Base-by-base conservation (phyloP, 1,284 basidiomycete species). In the Sanghuangporus weigelae region DNA sequence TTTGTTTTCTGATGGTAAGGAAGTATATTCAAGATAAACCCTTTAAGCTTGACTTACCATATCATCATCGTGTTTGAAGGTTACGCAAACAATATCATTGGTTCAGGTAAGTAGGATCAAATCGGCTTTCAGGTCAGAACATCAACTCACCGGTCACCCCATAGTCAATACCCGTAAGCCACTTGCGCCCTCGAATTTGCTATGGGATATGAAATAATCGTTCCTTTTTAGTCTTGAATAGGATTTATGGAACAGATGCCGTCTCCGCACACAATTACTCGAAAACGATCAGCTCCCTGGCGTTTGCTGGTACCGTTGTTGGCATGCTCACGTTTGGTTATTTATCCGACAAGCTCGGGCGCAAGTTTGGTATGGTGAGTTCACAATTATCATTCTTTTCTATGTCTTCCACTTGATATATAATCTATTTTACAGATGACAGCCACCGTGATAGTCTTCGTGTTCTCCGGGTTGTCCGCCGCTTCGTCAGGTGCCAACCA, bases 351-450 rank as follows among this genome's bases (percentile, higher is more conserved):
- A 91, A 90, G 72, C 70, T 95, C 63, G 95, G 95, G 7, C 85
- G 95, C 60, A 96, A 96, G 71, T 89, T 88, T 69, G 92, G 93
- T 63, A 95, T 94, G 93, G 86, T 89, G 67, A 68, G 81, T 68
- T 57, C 69, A 31, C 68, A 48, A 8, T 59, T 56, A 19, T 46
- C 48, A 23, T 58, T 49, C 56, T 35, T 36, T 40, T 39, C 46
- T 35, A 31, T 31, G 26, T 31, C 26, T 31, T 31, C 26, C 36
- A 14, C 12, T 4, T 36, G 31, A 7, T 35, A 2, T 53, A 35
- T 36, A 35, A 53, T 35, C 10, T 31, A 55, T 40, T 39, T 38
- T 64, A 42, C 66, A 90, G 87, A 89, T 93, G 85, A 71, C 84
- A 38, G 92, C 92, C 7, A 85, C 90, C 2, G 84, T 77, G 23